These are phyloP conservation scores for Sporothrix inflata DNA, from an alignment of 2,329 filamentous ascomycete species.

Conservation along the genomic window DNA sequence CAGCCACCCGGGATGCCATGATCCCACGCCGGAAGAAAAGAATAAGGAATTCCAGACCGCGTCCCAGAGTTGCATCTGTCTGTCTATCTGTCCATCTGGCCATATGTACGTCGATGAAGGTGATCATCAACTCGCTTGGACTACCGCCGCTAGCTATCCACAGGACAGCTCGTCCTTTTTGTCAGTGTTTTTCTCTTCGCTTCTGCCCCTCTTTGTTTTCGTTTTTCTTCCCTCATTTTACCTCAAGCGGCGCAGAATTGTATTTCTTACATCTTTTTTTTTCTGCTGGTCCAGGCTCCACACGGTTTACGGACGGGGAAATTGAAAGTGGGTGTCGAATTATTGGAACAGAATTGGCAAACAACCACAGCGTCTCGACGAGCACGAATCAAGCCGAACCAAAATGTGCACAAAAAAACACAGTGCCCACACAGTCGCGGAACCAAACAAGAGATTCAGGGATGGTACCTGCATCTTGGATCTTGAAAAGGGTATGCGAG, in stretches of 20 bases:
- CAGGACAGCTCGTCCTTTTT: background rate
- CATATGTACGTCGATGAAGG: background rate
- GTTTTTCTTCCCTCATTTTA: background rate
- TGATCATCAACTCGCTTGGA: background rate
- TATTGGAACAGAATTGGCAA: constrained; percentile 13
- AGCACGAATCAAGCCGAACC: background rate
- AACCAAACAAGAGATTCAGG: background rate
- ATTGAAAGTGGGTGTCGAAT: constrained; percentile 26
- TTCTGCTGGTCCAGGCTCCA: constrained; percentile 16
- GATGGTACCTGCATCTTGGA: background rate
- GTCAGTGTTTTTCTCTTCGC: background rate
- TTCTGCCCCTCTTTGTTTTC: background rate
- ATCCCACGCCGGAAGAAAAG: constrained; percentile 4
- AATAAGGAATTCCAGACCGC: background rate
- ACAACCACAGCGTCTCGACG: background rate
- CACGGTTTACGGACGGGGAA: constrained; percentile 12
- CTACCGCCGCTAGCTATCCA: background rate
- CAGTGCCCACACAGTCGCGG: background rate
- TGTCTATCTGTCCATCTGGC: background rate
- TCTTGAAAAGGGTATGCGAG: background rate
- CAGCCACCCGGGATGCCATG: background rate
- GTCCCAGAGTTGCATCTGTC: constrained; percentile 10
- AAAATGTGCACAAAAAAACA: background rate
- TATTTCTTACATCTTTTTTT: background rate
- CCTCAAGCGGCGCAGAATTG: background rate